phyloP scores from a whole-genome alignment of 2,329 filamentous ascomycete species.

The Diaporthe sp. region DNA sequence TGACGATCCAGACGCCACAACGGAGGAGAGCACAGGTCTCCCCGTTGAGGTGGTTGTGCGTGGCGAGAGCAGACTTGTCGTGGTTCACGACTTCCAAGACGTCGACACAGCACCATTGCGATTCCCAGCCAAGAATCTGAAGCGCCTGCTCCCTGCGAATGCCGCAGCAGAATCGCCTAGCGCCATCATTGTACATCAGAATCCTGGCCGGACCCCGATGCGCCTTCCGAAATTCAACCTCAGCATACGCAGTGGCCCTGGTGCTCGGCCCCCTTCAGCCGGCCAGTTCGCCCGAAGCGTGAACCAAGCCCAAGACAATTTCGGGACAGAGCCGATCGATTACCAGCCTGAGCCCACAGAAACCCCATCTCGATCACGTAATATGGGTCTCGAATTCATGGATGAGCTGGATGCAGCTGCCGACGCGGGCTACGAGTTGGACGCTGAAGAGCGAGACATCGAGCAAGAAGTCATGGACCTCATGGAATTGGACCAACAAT shows the following conservation, averaged over 20 bases:
- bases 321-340: constrained; percentile 17
- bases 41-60: constrained; percentile 65
- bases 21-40: constrained; percentile 47
- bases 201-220: constrained; percentile 52
- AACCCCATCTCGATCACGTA: constrained; percentile 37
- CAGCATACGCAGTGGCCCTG: constrained; percentile 51
- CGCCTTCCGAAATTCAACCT: constrained; percentile 59
- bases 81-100: constrained; percentile 65
- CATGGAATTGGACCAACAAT: constrained; percentile 71
- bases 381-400: constrained; percentile 58
- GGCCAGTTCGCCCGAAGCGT: constrained; percentile 27
- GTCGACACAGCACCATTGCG: constrained; percentile 35
- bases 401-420: constrained; percentile 63
- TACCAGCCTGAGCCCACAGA: constrained; percentile 10
- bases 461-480: constrained; percentile 73
- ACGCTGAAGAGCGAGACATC: constrained; percentile 60
- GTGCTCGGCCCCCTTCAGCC: constrained; percentile 42
- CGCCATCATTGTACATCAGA: constrained; percentile 67
- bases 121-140: constrained; percentile 40
- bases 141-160: constrained; percentile 32
- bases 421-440: constrained; percentile 59
- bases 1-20: constrained; percentile 38
- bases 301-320: constrained; percentile 23
- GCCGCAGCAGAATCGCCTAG: constrained; percentile 52
- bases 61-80: constrained; percentile 65